A percentile compares a stretch with the other conserved stretches of the same genome.
Conservation (phyloP, 352 stramenopile genomes). For the Pythium vanterpoolii region DNA sequence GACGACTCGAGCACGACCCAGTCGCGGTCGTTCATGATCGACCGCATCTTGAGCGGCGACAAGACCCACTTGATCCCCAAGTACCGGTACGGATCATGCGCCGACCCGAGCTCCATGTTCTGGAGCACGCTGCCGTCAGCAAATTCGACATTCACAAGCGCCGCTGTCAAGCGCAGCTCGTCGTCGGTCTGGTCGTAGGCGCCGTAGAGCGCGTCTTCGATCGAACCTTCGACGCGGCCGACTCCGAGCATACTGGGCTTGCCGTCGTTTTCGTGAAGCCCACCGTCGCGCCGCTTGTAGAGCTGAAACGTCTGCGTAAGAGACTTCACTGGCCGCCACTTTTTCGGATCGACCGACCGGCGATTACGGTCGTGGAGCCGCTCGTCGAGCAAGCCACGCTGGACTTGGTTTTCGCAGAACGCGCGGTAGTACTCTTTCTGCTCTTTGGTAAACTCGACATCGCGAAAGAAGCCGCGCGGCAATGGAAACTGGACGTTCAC, state of each 20-base stretch:
- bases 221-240: slow-evolving; percentile 38
- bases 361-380: slow-evolving; percentile 9
- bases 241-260: slow-evolving; percentile 39
- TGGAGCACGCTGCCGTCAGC: slow-evolving; percentile 27
- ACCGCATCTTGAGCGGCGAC: slow-evolving; percentile 21
- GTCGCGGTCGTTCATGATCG: slow-evolving; percentile 32
- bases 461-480: slow-evolving; percentile 21
- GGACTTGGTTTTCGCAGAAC: slow-evolving; percentile 31
- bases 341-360: slow-evolving; percentile 22
- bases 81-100: slow-evolving; percentile 44
- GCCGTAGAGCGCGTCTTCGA: slow-evolving; percentile 54
- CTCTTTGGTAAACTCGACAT: slow-evolving; percentile 14
- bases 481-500: slow-evolving; percentile 22
- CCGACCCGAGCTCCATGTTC: slow-evolving; percentile 38
- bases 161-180: slow-evolving; percentile 38
- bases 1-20: slow-evolving; percentile 43
- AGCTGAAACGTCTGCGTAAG: slow-evolving; percentile 25
- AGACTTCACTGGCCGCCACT: slow-evolving; percentile 39
- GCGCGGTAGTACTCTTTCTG: slow-evolving; percentile 32
- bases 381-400: slow-evolving; percentile 30
- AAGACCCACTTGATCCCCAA: slow-evolving; percentile 51
- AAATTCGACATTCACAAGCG: slow-evolving; percentile 33
- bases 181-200: slow-evolving; percentile 47
- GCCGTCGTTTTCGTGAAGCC: slow-evolving; percentile 24
- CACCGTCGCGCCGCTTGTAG: slow-evolving; percentile 32